These are phyloP conservation scores for Elongisporangium senticosum DNA, from an alignment of 352 stramenopile species.

Conservation along the genomic window DNA sequence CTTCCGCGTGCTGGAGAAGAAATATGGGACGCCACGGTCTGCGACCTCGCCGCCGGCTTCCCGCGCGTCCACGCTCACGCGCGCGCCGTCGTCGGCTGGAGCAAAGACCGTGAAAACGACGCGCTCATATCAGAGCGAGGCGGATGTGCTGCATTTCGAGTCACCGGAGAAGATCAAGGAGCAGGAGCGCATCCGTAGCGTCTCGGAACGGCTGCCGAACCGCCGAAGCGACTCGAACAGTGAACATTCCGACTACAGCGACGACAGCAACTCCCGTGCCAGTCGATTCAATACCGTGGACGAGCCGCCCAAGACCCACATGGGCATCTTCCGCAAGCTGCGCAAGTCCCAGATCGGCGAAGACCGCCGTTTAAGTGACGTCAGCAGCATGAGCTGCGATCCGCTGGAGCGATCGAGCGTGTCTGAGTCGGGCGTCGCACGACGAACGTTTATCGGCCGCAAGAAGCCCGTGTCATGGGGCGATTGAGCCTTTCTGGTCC, in stretches of 20 bases:
- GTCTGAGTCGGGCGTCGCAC: conserved; percentile 24
- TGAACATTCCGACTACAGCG: conserved; percentile 26
- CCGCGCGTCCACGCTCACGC: conserved; percentile 1
- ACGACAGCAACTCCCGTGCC: conserved; percentile 16
- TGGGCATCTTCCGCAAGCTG: conserved; percentile 34
- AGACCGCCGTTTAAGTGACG: conserved; percentile 24
- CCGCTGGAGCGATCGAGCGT: conserved; percentile 25
- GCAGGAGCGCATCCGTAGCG: conserved; percentile 22
- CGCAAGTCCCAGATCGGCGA: conserved; percentile 30
- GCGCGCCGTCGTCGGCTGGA: conserved; percentile 6
- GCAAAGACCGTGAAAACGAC: not conserved
- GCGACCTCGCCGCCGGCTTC: conserved; percentile 15
- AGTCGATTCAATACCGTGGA: conserved; percentile 6
- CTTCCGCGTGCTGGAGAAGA: conserved; percentile 72
- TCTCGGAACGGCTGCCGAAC: conserved; percentile 34
- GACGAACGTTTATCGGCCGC: conserved; percentile 64
- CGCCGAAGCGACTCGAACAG: conserved; percentile 48
- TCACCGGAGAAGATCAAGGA: conserved; percentile 27
- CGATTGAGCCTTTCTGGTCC: conserved; percentile 26
- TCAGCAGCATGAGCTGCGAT: conserved; percentile 18
- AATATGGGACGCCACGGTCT: conserved; percentile 17
- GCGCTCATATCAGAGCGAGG: conserved; percentile 9
- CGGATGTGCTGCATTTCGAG: conserved; percentile 49
- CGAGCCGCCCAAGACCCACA: conserved; percentile 22
- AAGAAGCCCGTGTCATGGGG: conserved; percentile 79